Conservation (phyloP, 1,139 yeast species). For the Candida dubliniensis region DNA sequence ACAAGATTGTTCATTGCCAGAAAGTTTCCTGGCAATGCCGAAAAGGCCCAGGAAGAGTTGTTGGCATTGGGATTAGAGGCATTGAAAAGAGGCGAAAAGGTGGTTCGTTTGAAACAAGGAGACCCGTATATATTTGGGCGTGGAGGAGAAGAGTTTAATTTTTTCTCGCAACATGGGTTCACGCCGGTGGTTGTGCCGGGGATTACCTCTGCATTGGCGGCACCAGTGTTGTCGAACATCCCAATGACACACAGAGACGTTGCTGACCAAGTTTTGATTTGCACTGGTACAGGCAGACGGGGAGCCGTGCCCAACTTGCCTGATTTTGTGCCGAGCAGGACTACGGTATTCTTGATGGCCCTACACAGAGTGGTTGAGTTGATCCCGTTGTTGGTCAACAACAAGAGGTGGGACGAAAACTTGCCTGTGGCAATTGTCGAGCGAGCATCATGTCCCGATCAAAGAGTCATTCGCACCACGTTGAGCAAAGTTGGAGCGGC, state of each 20-base stretch:
- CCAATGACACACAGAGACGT: conserved; percentile 94
- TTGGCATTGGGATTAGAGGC: conserved; percentile 68
- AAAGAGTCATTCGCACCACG: conserved; percentile 76
- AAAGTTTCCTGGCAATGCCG: conserved; percentile 97
- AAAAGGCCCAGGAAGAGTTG: conserved; percentile 85
- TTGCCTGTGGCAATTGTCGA: conserved; percentile 87
- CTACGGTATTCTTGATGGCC: conserved; percentile 89
- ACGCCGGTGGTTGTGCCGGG: conserved; percentile 82
- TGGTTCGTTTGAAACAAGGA: conserved; percentile 91
- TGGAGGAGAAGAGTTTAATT: conserved; percentile 89
- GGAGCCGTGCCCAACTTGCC: conserved; percentile 84
- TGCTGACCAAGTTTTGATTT: conserved; percentile 87
- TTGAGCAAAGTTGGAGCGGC: conserved; percentile 68
- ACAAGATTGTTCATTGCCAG: conserved; percentile 84
- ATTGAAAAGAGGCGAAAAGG: conserved; percentile 64
- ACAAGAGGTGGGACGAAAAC: conserved; percentile 64
- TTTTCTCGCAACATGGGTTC: conserved; percentile 66
- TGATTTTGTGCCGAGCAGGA: conserved; percentile 65
- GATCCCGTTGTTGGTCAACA: conserved; percentile 53
- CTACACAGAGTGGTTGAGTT: conserved; percentile 77
- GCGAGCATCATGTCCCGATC: conserved; percentile 92
- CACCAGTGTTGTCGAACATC: conserved; percentile 80
- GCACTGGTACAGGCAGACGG: conserved; percentile 93
- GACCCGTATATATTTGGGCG: conserved; percentile 97
- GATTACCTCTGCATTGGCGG: conserved; percentile 85